Base-by-base conservation (phyloP, 768 basidiomycete species). In the Russula virescens region DNA sequence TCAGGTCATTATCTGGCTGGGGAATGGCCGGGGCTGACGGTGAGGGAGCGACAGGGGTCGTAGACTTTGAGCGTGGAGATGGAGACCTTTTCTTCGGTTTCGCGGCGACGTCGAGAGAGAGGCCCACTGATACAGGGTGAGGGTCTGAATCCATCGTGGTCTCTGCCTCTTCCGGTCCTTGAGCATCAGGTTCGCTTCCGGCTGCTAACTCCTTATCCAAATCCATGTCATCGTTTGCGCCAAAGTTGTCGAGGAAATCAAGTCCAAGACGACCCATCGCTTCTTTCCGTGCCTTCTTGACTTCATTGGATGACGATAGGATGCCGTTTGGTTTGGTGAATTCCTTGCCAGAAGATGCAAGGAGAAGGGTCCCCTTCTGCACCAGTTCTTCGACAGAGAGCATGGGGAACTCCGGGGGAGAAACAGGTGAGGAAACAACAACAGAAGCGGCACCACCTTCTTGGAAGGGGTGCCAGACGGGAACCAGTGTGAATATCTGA, bases 311-410 rank as follows among this genome's bases (percentile, higher is more conserved):
- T 59, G 82, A 89, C 6, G 87, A 81, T 38, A 89, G 79, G 54
- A 91, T 88, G 14, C 85, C 86, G 4, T 83, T 72, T 2, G 88
- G 88, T 69, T 86, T 91, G 23, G 76, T 72, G 65, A 94, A 98
- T 73, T 99, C 96, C 69, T 93, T 94, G 7, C 96, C 96, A 0
- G 95, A 94, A 2, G 93, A 96, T 1, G 92, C 90, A 2, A 99
- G 80, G 4, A 99, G 81, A 3, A 92, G 81, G 26, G 83, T 84
- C 7, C 87, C 86, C 61, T 86, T 86, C n/a, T 83, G 73, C 65
- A 97, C 81, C 23, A 94, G 78, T 52, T 89, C 85, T 63, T 80
- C 78, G 19, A 96, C 84, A 19, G 89, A 89, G 71, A 95, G 90
- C 11, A 80, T 79, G 11, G 87, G 85, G 61, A 87, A 95, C 3